A percentile compares a stretch with the other conserved stretches of the same genome.
These are phyloP conservation scores for Gaeumannomyces sp. DNA, from an alignment of 2,329 filamentous ascomycete species.

Conservation along the genomic window DNA sequence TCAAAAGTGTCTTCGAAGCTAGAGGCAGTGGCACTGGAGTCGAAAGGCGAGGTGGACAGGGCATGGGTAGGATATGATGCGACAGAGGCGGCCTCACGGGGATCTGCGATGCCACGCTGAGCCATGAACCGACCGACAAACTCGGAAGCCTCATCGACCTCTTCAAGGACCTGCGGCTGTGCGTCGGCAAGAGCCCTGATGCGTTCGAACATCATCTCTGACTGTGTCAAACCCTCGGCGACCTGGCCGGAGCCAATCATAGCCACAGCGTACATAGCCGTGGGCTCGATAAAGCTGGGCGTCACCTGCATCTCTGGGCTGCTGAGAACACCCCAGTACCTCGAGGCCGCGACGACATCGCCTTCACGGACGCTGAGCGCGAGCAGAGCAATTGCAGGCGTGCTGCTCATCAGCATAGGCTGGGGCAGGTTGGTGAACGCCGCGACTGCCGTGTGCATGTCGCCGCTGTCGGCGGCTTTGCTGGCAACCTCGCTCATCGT, in stretches of 20 bases:
- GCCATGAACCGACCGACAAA: slow-evolving; percentile 58
- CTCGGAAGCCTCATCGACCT: slow-evolving; percentile 81
- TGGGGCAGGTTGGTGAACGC: slow-evolving; percentile 56
- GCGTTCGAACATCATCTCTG: slow-evolving; percentile 79
- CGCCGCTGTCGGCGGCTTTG: slow-evolving; percentile 72
- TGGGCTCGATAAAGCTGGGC: slow-evolving; percentile 71
- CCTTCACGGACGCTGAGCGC: slow-evolving; percentile 81
- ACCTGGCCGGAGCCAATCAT: slow-evolving; percentile 80
- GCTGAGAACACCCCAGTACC: slow-evolving; percentile 73
- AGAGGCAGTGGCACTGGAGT: slow-evolving; percentile 50
- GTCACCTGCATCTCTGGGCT: slow-evolving; percentile 54
- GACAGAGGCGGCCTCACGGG: slow-evolving; percentile 45
- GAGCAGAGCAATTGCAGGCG: slow-evolving; percentile 72
- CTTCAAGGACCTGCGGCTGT: slow-evolving; percentile 58
- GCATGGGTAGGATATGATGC: slow-evolving; percentile 39
- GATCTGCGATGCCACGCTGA: slow-evolving; percentile 46
- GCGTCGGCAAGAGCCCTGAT: slow-evolving; percentile 57
- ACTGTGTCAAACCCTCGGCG: slow-evolving; percentile 71
- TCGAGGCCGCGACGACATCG: slow-evolving; percentile 68
- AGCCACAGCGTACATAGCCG: slow-evolving; percentile 84
- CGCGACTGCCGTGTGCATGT: slow-evolving; percentile 59
- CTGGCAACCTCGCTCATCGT: slow-evolving; percentile 70
- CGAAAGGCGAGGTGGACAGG: slow-evolving; percentile 43
- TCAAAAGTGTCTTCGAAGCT: slow-evolving; percentile 79
- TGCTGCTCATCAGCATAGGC: slow-evolving; percentile 41